These are phyloP conservation scores for Xylaria castorea DNA, from an alignment of 495 filamentous ascomycete genomes.

Conservation along the genomic window DNA sequence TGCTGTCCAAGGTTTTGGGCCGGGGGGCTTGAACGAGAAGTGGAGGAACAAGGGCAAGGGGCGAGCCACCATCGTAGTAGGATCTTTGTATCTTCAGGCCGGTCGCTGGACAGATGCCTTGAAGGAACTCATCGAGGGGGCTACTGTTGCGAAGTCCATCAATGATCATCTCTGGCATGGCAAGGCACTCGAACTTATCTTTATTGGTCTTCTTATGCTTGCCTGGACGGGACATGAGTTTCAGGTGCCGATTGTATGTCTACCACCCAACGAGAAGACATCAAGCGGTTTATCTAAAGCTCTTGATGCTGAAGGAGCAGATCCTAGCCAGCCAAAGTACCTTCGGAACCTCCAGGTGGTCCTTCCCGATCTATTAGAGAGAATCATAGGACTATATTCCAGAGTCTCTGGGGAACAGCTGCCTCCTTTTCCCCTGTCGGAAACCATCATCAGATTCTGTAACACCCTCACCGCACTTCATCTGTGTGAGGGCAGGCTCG, in stretches of 20 bases:
- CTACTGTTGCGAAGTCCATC: constrained; percentile 74
- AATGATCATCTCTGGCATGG: constrained; percentile 97
- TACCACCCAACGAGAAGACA: constrained; percentile 55
- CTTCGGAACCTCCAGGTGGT: constrained; percentile 50
- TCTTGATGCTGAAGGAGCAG: constrained; percentile 51
- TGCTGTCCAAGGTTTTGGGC: constrained; percentile 83
- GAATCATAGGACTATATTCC: constrained; percentile 82
- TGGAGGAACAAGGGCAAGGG: constrained; percentile 84
- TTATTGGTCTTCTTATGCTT: constrained; percentile 82
- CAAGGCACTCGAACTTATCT: constrained; percentile 87
- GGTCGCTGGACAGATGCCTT: constrained; percentile 90
- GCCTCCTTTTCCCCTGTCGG: constrained; percentile 80
- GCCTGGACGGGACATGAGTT: constrained; percentile 89
- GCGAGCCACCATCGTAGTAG: constrained; percentile 79
- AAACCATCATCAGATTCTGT: constrained; percentile 80
- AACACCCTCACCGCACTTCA: constrained; percentile 75
- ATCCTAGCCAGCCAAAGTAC: constrained; percentile 50
- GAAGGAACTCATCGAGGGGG: constrained; percentile 82
- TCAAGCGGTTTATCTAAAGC: constrained; percentile 53
- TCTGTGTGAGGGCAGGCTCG: constrained; percentile 69
- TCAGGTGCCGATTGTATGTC: constrained; percentile 67
- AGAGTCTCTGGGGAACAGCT: constrained; percentile 82
- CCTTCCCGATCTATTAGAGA: constrained; percentile 69
- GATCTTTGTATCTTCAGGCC: constrained; percentile 84
- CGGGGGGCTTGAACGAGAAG: constrained; percentile 73